A percentile compares a stretch with the other conserved stretches of the same genome.
These are phyloP conservation scores for Cryphonectria naterciae DNA, from an alignment of 2,329 filamentous ascomycete species.

Conservation along the genomic window DNA sequence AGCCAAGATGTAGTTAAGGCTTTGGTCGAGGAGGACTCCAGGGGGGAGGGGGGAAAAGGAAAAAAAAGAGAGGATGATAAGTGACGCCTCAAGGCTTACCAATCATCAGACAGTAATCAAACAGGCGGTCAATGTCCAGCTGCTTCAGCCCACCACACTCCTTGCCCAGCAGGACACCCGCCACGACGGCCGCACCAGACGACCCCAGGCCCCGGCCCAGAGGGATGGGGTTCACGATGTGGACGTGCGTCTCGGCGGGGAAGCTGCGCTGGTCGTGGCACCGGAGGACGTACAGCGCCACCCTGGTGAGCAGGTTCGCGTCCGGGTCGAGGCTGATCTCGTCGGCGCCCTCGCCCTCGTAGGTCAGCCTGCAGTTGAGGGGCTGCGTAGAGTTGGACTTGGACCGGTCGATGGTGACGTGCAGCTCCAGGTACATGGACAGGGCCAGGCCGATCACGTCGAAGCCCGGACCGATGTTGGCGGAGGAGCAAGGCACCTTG, in stretches of 20 bases:
- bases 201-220: constrained; percentile 92
- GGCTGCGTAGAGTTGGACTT: constrained; percentile 59
- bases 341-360: constrained; percentile 80
- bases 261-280: constrained; percentile 88
- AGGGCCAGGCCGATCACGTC: constrained; percentile 96
- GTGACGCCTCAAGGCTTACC: constrained; percentile 52
- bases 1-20: neutral
- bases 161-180: constrained; percentile 90
- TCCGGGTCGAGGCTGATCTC: constrained; percentile 84
- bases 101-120: constrained; percentile 98
- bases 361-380: constrained; percentile 87
- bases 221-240: constrained; percentile 95
- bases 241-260: constrained; percentile 83
- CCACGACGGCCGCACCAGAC: constrained; percentile 92
- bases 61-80: neutral
- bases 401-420: constrained; percentile 73
- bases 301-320: constrained; percentile 89
- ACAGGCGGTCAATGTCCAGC: constrained; percentile 77
- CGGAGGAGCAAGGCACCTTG: constrained; percentile 89
- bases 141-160: constrained; percentile 78
- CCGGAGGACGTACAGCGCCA: constrained; percentile 90
- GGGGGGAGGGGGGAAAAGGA: neutral
- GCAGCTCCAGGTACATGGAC: constrained; percentile 89
- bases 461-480: constrained; percentile 97
- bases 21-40: neutral